Percentiles rank a stretch among this genome's conserved stretches.
Evolutionary conservation across 2,329 filamentous ascomycete genomes (phyloP).

Genomic region (Curvularia sp.): DNA sequence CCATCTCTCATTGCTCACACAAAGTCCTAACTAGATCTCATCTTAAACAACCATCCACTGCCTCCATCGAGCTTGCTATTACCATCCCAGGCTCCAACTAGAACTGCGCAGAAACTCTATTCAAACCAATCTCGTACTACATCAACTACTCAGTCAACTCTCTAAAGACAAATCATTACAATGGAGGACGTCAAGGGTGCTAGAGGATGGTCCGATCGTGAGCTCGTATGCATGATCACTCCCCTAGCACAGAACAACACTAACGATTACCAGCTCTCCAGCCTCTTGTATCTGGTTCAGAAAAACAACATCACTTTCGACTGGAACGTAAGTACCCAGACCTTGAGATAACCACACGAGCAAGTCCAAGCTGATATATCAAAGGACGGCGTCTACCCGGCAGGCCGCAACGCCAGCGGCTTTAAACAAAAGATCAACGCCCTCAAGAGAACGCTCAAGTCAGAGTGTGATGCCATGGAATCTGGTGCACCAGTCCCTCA

Average conservation of each 20-base stretch:
- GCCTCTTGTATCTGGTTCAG: slow-evolving; percentile 17
- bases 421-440: slow-evolving; percentile 30
- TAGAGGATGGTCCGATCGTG: slow-evolving; percentile 5
- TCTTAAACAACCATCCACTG: not conserved
- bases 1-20: not conserved
- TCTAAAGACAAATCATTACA: not conserved
- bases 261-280: slow-evolving; percentile 25
- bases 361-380: not conserved
- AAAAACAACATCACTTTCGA: slow-evolving; percentile 20
- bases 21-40: not conserved
- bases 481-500: slow-evolving; percentile 12
- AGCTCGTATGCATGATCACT: not conserved
- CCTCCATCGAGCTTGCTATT: not conserved
- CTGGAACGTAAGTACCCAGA: slow-evolving; percentile 18
- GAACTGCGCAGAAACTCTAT: not conserved
- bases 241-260: not conserved
- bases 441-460: slow-evolving; percentile 22
- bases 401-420: slow-evolving; percentile 30
- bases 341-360: not conserved
- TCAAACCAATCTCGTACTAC: not conserved
- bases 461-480: slow-evolving; percentile 26
- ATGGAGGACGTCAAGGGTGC: not conserved
- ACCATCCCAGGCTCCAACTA: not conserved
- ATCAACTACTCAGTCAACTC: not conserved
- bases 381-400: slow-evolving; percentile 28